Conservation (phyloP, 1,284 basidiomycete genomes). For the Boletus sp. region DNA sequence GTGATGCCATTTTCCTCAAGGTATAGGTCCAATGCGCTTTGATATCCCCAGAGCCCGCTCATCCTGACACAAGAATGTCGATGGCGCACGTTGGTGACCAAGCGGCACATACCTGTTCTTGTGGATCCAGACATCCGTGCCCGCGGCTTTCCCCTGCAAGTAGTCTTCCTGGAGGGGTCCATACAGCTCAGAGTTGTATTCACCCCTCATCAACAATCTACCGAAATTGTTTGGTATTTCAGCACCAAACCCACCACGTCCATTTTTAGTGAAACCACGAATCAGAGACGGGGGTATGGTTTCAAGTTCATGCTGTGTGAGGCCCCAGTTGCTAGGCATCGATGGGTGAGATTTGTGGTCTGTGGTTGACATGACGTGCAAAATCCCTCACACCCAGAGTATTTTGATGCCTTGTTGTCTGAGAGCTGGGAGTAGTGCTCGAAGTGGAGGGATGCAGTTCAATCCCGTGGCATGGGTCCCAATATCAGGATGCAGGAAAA, state of each 20-base stretch:
- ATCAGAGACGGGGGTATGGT: conserved; percentile 58
- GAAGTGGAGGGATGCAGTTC: conserved; percentile 53
- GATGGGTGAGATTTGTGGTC: neutral
- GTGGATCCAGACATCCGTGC: conserved; percentile 68
- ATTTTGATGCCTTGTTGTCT: conserved; percentile 55
- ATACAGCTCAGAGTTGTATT: conserved; percentile 54
- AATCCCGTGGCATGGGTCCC: conserved; percentile 54
- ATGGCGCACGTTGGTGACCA: neutral
- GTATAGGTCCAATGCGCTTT: conserved; percentile 56
- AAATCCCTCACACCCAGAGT: conserved; percentile 56
- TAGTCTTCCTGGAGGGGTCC: conserved; percentile 57
- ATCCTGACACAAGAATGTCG: conserved; percentile 40
- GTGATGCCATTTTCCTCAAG: conserved; percentile 60
- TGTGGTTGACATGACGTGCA: neutral
- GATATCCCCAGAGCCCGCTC: conserved; percentile 64
- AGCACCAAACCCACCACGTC: conserved; percentile 53
- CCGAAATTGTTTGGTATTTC: conserved; percentile 54
- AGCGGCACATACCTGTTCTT: conserved; percentile 52
- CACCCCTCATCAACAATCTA: conserved; percentile 56
- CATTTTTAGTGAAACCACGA: conserved; percentile 48
- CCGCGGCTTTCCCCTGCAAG: conserved; percentile 46
- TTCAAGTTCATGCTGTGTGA: conserved; percentile 57
- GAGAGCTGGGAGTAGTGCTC: conserved; percentile 46
- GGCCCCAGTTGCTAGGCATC: conserved; percentile 58
- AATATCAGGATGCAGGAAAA: conserved; percentile 62